These are phyloP conservation scores for Setaria italica DNA, from an alignment of 202 grass and related monocot genomes.

Conservation along the genomic window DNA sequence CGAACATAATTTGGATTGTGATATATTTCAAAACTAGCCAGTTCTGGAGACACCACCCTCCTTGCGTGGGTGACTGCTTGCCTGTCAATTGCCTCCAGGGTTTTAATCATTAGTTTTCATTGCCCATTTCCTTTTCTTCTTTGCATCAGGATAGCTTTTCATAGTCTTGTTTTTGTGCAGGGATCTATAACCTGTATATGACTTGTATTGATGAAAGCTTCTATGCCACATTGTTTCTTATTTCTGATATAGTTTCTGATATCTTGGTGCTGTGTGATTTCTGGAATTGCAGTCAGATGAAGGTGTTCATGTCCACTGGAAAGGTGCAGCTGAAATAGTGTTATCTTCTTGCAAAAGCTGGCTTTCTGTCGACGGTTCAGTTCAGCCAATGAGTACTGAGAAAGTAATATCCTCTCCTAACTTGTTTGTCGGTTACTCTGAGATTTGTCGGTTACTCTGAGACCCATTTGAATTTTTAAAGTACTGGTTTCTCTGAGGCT, in stretches of 20 bases:
- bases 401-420: constrained; percentile 54
- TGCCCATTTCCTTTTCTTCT: constrained; percentile 34
- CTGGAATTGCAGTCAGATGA: constrained; percentile 62
- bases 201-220: constrained; percentile 25
- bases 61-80: not conserved
- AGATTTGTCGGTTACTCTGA: constrained; percentile 23
- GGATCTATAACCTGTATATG: constrained; percentile 20
- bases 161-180: constrained; percentile 9
- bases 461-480: constrained; percentile 12
- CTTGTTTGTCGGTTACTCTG: constrained; percentile 25
- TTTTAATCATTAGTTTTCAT: constrained; percentile 10
- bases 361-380: constrained; percentile 67
- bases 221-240: constrained; percentile 23
- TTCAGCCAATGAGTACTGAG: constrained; percentile 66
- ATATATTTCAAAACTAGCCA: constrained; percentile 1
- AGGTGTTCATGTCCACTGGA: constrained; percentile 85
- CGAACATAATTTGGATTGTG: not conserved
- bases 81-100: constrained; percentile 5
- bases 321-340: constrained; percentile 95
- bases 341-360: constrained; percentile 85
- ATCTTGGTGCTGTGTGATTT: constrained; percentile 46
- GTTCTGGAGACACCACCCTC: not conserved
- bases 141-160: constrained; percentile 9
- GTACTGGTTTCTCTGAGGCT: constrained; percentile 12
- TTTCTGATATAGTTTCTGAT: constrained; percentile 34